phyloP scores from a whole-genome alignment of 2,329 filamentous ascomycete genomes.

The Gnomoniopsis smithogilvyi region DNA sequence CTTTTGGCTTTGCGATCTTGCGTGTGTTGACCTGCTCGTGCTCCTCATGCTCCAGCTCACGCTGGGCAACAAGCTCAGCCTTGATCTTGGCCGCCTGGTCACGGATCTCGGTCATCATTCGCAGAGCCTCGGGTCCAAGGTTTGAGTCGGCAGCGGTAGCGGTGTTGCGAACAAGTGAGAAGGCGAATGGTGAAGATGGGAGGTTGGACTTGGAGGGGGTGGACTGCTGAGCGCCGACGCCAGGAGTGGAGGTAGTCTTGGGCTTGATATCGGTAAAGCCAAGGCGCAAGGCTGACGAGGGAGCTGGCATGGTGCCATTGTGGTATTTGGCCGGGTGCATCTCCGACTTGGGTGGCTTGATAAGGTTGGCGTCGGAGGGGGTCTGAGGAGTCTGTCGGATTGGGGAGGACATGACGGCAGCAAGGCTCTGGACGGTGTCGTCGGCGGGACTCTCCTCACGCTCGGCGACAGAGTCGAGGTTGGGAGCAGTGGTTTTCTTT shows the following conservation, averaged over 20 bases:
- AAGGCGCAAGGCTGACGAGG: slow-evolving; percentile 76
- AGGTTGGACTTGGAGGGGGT: slow-evolving; percentile 61
- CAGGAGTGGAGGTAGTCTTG: slow-evolving; percentile 39
- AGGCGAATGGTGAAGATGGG: slow-evolving; percentile 62
- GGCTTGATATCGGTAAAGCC: slow-evolving; percentile 76
- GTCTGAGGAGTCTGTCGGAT: slow-evolving; percentile 41
- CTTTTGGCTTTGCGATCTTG: slow-evolving; percentile 76
- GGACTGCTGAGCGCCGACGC: slow-evolving; percentile 39
- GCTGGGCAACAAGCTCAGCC: slow-evolving; percentile 61
- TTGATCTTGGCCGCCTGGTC: slow-evolving; percentile 71
- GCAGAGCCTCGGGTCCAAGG: slow-evolving; percentile 59
- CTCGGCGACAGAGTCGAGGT: slow-evolving; percentile 42
- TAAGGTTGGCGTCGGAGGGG: slow-evolving; percentile 61
- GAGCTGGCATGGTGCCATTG: slow-evolving; percentile 64
- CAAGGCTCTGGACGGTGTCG: slow-evolving; percentile 25
- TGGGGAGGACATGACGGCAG: slow-evolving; percentile 34
- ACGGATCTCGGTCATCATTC: slow-evolving; percentile 64
- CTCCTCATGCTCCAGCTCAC: slow-evolving; percentile 48
- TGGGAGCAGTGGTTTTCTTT: slow-evolving; percentile 21
- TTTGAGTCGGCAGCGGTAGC: slow-evolving; percentile 36
- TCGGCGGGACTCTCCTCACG: slow-evolving; percentile 34
- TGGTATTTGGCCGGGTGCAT: slow-evolving; percentile 91
- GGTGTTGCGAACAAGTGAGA: slow-evolving; percentile 54
- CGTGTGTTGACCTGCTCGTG: slow-evolving; percentile 49
- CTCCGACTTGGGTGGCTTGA: slow-evolving; percentile 71